Base-by-base conservation (phyloP, 345 rosid species). In the Heritiera littoralis region DNA sequence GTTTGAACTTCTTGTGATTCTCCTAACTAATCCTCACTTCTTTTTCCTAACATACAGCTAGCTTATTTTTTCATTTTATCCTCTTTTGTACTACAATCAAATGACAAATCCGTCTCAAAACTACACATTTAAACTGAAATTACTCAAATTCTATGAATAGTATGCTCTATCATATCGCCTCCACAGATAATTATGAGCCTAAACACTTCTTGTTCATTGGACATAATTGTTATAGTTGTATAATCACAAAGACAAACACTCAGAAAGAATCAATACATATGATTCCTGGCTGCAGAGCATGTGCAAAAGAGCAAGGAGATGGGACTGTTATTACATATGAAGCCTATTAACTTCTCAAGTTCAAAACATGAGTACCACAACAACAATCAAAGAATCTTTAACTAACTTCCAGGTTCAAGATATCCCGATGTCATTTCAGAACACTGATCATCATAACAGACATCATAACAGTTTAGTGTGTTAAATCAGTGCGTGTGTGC, bases 381-480 rank as follows among this genome's bases (percentile, higher is more conserved):
- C 49, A 43, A 55, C 76, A 32, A 54, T n/a, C 8, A 73, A 73
- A 54, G 15, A 38, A 55, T 35, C 28, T 35, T 55, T 17, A 8
- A 54, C 49, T 20, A 54, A 23, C 56, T 54, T 32, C 65, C 46
- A 38, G 5, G 6, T 51, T 20, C 64, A 74, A 40, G 52, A 41
- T 40, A 40, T 38, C 65, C 32, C n/a, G 66, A 74, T 5, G 11
- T 74, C 6, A 40, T 55, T 73, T 74, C 64, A 6, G 30, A 74
- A 74, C 77, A 74, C 11, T 41, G n/a, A 74, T 58, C 66, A 56
- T 74, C 18, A 41, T 38, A 74, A 58, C 7, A 5, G 76, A 54
- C 66, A 55, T 56, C 17, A 20, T n/a, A 74, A 40, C 15, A 52
- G 18, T 18, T 28, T 54, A 1, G n/a, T 15, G 1, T 56, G 51